phyloP scores from a whole-genome alignment of 2,329 filamentous ascomycete genomes.

The Colletotrichum sp. region DNA sequence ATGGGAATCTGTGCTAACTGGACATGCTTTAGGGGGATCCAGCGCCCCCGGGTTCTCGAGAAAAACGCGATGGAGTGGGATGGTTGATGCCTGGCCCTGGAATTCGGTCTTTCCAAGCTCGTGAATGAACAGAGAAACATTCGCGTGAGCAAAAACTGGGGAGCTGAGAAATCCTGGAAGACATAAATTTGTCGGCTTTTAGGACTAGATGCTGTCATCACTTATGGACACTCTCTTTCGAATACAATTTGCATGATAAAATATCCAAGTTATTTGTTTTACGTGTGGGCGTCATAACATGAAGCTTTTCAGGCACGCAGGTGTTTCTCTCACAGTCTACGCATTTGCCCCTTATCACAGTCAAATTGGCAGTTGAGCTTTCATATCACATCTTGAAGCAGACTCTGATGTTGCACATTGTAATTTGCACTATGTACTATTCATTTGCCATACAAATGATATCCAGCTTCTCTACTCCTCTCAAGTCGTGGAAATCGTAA shows the following conservation, averaged over 20 bases:
- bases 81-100: not conserved
- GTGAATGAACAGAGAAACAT: too few relatives aligned
- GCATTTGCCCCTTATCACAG: not conserved
- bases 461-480: not conserved
- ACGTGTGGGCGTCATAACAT: too few relatives aligned
- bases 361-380: not conserved
- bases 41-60: not conserved
- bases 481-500: not conserved
- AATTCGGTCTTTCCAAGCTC: too few relatives aligned
- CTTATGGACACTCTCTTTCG: not conserved
- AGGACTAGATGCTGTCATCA: not conserved
- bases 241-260: rapidly evolving
- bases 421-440: rapidly evolving
- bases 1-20: not conserved
- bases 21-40: not conserved
- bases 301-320: too few relatives aligned
- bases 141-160: too few relatives aligned
- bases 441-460: not conserved
- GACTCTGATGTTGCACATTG: too few relatives aligned
- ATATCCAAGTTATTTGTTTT: not conserved
- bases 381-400: not conserved
- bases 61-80: not conserved
- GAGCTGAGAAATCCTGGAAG: too few relatives aligned
- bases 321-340: not conserved
- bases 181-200: not conserved